Evolutionary conservation across 805 yeast genomes (phyloP), one percentile per base, ranked within the genome.

Genomic region (Wickerhamiella vanderwaltii): DNA sequence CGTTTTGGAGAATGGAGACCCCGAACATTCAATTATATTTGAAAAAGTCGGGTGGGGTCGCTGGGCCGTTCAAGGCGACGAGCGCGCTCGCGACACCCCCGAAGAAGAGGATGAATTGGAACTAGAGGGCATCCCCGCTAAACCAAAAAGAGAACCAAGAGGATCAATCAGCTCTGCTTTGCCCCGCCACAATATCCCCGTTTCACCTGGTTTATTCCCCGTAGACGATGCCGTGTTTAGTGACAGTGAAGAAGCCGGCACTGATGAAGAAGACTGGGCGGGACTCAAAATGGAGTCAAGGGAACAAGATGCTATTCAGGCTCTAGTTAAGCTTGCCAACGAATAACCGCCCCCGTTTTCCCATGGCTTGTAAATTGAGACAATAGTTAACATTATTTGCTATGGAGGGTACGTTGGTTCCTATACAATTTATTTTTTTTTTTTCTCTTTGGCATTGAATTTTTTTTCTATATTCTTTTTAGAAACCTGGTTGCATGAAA

Each of bases 21-120:
- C 67, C 1, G 65, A 59, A 31, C 55, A 64, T 35, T 57, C 63
- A 5, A 77, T 81, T 32, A 73, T 79, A 12, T 87, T 87, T 62
- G 94, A 85, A 55, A 87, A 87, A 62, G 85, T 87, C 24, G 95
- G 96, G 17, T 87, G 97, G 97, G 97, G 97, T 46, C 93, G 87
- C 59, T 87, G 97, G 97, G 81, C 81, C 18, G 93, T 87, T 2
- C 70, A 76, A 51, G 63, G 65, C 37, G 73, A 63, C 15, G 57
- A 60, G n/a, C 45, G 45, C 7, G 23, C 39, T 39, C 29, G 43
- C 60, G 7, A 57, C 19, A 87, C 80, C 51, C 81, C 94, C 0
- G 94, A 84, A 55, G 94, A 81, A 53, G 93, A 83, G 32, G 39
- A 28, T 32, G 31, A 38, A 29, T 28, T 41, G 7, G 37, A 32